Conservation (phyloP, 495 filamentous ascomycete genomes). For the Xylaria cubensis region DNA sequence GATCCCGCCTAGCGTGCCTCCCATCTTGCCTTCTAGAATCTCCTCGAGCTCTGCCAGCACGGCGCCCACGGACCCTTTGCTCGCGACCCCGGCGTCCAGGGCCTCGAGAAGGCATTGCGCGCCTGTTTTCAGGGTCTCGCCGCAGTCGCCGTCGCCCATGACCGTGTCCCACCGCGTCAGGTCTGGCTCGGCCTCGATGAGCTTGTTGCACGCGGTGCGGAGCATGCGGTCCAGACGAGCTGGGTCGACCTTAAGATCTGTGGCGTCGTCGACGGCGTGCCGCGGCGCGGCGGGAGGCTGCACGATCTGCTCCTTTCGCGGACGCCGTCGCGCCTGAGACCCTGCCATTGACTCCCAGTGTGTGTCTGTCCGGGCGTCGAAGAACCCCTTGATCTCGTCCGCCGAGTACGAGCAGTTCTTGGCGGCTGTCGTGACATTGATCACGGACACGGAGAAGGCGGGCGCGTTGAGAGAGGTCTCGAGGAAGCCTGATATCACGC, state of each 20-base stretch:
- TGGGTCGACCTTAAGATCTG: conserved; percentile 52
- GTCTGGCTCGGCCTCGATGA: conserved; percentile 62
- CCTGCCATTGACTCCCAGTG: conserved; percentile 56
- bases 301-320: conserved; percentile 51
- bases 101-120: conserved; percentile 50
- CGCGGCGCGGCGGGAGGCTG: conserved; percentile 43
- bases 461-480: conserved; percentile 69
- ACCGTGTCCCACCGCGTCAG: conserved; percentile 67
- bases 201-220: conserved; percentile 55
- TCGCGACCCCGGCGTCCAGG: conserved; percentile 42
- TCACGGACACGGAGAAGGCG: conserved; percentile 65
- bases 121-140: conserved; percentile 62
- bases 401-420: conserved; percentile 51
- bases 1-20: conserved; percentile 67
- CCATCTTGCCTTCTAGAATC: conserved; percentile 64
- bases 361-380: conserved; percentile 62
- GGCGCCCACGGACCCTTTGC: conserved; percentile 55
- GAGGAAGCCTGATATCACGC: conserved; percentile 59
- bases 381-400: conserved; percentile 58
- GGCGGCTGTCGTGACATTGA: conserved; percentile 60
- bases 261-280: conserved; percentile 43
- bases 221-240: conserved; percentile 56
- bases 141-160: conserved; percentile 72
- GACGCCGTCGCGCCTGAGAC: conserved; percentile 43
- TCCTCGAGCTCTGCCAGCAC: conserved; percentile 61